Percentiles rank a stretch among this genome's conserved stretches.
Evolutionary conservation across 1,139 yeast species (phyloP).

Genomic region (Taphrina sp.): DNA sequence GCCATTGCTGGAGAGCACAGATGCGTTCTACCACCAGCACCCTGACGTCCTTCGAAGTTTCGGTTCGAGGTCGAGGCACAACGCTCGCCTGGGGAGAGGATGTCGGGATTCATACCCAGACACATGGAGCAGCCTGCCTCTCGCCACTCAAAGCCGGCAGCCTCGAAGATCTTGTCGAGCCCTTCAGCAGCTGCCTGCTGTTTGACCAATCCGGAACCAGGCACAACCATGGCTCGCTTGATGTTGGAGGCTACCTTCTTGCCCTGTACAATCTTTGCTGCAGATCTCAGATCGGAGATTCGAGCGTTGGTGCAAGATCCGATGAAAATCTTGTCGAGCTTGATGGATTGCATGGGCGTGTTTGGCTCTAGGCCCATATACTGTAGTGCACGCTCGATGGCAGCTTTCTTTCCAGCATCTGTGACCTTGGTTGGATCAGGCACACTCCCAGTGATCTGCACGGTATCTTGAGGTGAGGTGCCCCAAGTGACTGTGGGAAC

Average conservation of each 20-base stretch:
- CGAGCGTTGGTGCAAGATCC: slow-evolving; percentile 98
- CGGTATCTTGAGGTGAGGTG: slow-evolving; percentile 97
- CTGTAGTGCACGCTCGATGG: slow-evolving; percentile 84
- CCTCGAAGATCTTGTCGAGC: slow-evolving; percentile 79
- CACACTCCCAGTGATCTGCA: slow-evolving; percentile 83
- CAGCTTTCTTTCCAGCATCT: slow-evolving; percentile 75
- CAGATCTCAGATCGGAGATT: slow-evolving; percentile 93
- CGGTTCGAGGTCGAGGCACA: slow-evolving; percentile 98
- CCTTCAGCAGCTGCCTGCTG: slow-evolving; percentile 93
- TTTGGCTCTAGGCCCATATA: slow-evolving; percentile 90
- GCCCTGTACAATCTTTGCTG: slow-evolving; percentile 91
- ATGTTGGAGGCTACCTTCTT: slow-evolving; percentile 80
- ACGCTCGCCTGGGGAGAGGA: slow-evolving; percentile 88
- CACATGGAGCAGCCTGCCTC: slow-evolving; percentile 99
- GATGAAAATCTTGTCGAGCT: slow-evolving; percentile 88
- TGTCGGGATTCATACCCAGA: slow-evolving; percentile 98
- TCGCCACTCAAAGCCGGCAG: slow-evolving; percentile 97
- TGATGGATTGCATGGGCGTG: slow-evolving; percentile 69
- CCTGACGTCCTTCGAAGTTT: slow-evolving; percentile 99
- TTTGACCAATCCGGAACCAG: slow-evolving; percentile 95
- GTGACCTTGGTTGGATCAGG: slow-evolving; percentile 75
- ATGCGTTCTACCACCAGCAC: slow-evolving; percentile 94
- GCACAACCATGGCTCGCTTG: slow-evolving; percentile 83
- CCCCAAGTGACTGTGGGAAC: slow-evolving; percentile 99
- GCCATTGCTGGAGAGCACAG: slow-evolving; percentile 99